Evolutionary conservation across 495 filamentous ascomycete species (phyloP), one percentile per base, ranked within the genome.

Genomic region (Penicillium malachiteum): DNA sequence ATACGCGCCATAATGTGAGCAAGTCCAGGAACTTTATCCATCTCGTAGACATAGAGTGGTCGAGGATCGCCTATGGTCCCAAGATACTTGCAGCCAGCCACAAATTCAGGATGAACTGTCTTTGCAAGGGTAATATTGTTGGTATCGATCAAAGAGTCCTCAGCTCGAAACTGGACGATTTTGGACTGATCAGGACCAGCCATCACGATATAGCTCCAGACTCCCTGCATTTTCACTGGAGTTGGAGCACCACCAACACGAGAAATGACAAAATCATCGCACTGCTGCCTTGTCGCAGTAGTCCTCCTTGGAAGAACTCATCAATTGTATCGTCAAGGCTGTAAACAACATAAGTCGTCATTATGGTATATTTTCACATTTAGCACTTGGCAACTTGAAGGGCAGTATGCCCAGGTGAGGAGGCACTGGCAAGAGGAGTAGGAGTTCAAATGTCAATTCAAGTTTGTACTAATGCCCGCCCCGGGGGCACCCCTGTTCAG

Each of bases 201-300:
- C 64, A 37, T 49, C 37, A 71, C 58, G n/a, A 58, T 68, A 54
- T 67, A 68, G 54, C 68, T 71, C 42, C 34, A 56, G 40, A 37
- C 54, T 47, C 63, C 65, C 50, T 71, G 60, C 33, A 65, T 54
- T 34, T 54, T 31, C 38, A 58, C 34, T 50, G 45, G 16, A 45
- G 44, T 39, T 32, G 50, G 40, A 37, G 49, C 50, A 18, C 50
- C 44, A 5, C 50, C 44, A 38, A 45, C 50, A 31, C 44, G 45
- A 54, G 50, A 45, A 50, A 54, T 58, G 44, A 46, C 50, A 9
- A 54, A 50, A 32, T 50, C 44, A 54, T 58, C 56, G 37, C 50
- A 58, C 50, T 58, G 38, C 38, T 54, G 50, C 49, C 56, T 47
- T 46, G 50, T 54, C 3, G 39, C 45, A 49, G 49, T 52, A 49